Evolutionary conservation across 2,329 filamentous ascomycete species (phyloP).

Genomic region (Thelonectria rubi): DNA sequence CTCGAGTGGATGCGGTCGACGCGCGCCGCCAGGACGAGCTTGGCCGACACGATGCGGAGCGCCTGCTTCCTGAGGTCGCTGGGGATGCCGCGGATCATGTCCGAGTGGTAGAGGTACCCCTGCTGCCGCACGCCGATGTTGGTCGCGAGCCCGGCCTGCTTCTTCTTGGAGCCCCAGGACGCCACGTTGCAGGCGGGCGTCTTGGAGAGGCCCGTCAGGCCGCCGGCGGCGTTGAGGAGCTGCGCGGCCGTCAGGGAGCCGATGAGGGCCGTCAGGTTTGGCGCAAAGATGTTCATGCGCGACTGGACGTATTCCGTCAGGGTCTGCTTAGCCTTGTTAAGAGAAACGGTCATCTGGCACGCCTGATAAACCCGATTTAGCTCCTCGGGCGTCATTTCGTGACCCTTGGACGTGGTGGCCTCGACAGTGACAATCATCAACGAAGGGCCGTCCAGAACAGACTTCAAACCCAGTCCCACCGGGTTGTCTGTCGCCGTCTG

Average conservation of each 20-base stretch:
- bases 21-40: conserved; percentile 91
- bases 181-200: conserved; percentile 93
- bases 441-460: conserved; percentile 86
- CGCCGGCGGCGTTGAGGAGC: conserved; percentile 93
- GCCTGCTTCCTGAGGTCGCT: conserved; percentile 90
- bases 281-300: conserved; percentile 94
- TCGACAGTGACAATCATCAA: conserved; percentile 97
- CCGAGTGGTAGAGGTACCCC: conserved; percentile 91
- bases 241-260: conserved; percentile 94
- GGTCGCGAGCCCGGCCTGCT: conserved; percentile 85
- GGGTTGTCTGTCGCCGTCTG: conserved; percentile 82
- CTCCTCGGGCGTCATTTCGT: conserved; percentile 78
- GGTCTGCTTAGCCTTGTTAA: conserved; percentile 86
- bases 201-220: conserved; percentile 86
- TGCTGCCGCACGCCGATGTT: conserved; percentile 92
- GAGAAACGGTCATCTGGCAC: conserved; percentile 86
- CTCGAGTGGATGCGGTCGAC: conserved; percentile 87
- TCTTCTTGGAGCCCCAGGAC: conserved; percentile 89
- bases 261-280: conserved; percentile 89
- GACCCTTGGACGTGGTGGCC: conserved; percentile 87
- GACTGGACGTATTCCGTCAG: conserved; percentile 96
- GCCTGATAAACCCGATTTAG: conserved; percentile 78
- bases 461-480: conserved; percentile 77
- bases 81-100: conserved; percentile 85
- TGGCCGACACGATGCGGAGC: conserved; percentile 92